These are phyloP conservation scores for Wickerhamiella cacticola DNA, from an alignment of 805 yeast species.

Conservation along the genomic window DNA sequence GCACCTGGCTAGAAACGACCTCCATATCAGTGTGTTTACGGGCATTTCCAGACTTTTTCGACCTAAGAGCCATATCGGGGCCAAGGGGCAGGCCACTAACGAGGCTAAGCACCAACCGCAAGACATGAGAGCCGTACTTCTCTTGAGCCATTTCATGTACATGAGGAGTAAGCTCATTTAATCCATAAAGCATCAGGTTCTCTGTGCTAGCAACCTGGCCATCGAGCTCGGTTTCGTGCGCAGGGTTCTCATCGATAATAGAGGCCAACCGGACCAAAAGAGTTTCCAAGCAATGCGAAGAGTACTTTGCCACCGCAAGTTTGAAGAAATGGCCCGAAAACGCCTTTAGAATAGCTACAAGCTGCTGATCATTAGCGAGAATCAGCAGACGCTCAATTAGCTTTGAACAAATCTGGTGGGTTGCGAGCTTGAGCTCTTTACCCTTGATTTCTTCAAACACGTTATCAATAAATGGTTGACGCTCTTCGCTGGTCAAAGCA, in stretches of 20 bases:
- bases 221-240: slow-evolving; percentile 20
- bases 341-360: slow-evolving; percentile 50
- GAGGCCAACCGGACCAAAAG: slow-evolving; percentile 64
- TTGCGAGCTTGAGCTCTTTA: slow-evolving; percentile 80
- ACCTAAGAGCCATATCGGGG: slow-evolving; percentile 59
- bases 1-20: slow-evolving; percentile 32
- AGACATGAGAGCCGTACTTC: slow-evolving; percentile 79
- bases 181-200: slow-evolving; percentile 33
- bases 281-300: slow-evolving; percentile 90
- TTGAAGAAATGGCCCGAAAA: slow-evolving; percentile 67
- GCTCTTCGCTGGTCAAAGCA: slow-evolving; percentile 69
- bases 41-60: slow-evolving; percentile 71
- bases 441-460: slow-evolving; percentile 79
- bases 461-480: slow-evolving; percentile 56
- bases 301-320: slow-evolving; percentile 73
- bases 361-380: slow-evolving; percentile 49
- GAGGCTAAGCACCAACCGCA: slow-evolving; percentile 59
- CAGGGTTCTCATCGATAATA: slow-evolving; percentile 54
- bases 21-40: slow-evolving; percentile 49
- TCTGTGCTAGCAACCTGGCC: slow-evolving; percentile 46
- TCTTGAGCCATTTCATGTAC: slow-evolving; percentile 50
- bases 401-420: slow-evolving; percentile 91
- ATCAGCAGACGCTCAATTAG: slow-evolving; percentile 77
- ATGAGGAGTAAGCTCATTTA: slow-evolving; percentile 50
- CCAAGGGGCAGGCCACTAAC: slow-evolving; percentile 66